A percentile compares a stretch with the other conserved stretches of the same genome.
Conservation (phyloP, 2,329 filamentous ascomycete genomes). For the Sporothrix brunneoviolacea region DNA sequence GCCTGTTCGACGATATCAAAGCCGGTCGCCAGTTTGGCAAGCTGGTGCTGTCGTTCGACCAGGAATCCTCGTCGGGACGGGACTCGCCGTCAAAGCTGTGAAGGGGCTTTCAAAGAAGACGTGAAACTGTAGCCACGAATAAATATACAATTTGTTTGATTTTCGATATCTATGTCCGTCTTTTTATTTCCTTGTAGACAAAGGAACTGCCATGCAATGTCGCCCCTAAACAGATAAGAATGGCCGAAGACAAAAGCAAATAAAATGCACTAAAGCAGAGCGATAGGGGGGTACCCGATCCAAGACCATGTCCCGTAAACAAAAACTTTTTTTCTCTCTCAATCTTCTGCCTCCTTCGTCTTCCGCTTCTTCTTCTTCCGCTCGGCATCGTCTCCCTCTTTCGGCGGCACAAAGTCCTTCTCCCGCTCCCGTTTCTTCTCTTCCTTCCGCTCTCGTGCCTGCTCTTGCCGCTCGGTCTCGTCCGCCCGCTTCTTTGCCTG, state of each 20-base stretch:
- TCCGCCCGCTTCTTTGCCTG: conserved; percentile 80
- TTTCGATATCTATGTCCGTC: too few relatives aligned
- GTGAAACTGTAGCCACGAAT: too few relatives aligned
- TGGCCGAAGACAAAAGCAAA: too few relatives aligned
- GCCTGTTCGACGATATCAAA: conserved; percentile 82
- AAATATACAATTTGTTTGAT: too few relatives aligned
- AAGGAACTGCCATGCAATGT: too few relatives aligned
- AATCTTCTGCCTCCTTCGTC: conserved; percentile 7
- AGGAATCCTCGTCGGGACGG: conserved; percentile 12
- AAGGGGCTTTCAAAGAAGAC: too few relatives aligned
- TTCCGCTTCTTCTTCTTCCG: conserved; percentile 46
- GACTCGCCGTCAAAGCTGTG: conserved; percentile 35
- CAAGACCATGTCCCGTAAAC: not conserved
- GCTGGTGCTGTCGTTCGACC: conserved; percentile 66
- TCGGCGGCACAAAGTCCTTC: conserved; percentile 79
- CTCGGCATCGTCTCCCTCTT: conserved; percentile 64
- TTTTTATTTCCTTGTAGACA: too few relatives aligned
- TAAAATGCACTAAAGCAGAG: too few relatives aligned
- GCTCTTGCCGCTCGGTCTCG: conserved; percentile 73
- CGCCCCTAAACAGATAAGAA: too few relatives aligned
- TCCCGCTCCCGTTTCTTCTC: conserved; percentile 81
- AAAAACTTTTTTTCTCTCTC: too few relatives aligned
- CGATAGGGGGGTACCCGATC: too few relatives aligned
- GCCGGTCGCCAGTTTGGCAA: conserved; percentile 85
- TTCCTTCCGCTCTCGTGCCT: conserved; percentile 79